Base-by-base conservation (phyloP, 2,329 filamentous ascomycete genomes). In the Colletotrichum sp. region DNA sequence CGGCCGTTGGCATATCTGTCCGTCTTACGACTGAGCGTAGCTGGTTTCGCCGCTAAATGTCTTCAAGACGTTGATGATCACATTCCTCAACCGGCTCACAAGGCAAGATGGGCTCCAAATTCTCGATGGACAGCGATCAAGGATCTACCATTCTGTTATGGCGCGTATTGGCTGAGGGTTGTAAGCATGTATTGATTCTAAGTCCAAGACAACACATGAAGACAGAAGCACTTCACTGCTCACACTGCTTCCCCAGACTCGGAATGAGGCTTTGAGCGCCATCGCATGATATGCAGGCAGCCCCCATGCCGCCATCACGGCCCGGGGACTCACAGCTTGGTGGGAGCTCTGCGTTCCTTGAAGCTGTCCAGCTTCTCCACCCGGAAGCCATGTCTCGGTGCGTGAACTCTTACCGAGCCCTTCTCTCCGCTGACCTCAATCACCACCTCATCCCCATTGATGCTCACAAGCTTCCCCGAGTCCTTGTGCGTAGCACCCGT, bases 401-500 rank as follows among this genome's bases (percentile, higher is more conserved):
- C 89, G 85, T 94, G 92, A 39, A 94, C 83, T 70, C 88, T 87
- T 24, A 94, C 83, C 60, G 80, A 82, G 13, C 85, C 85, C 30
- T 82, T 84, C 75, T 83, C 83, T 5, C 85, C 86, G 73, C 83
- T 80, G 16, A 88, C 87, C 81, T 92, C 89, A 77, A 94, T 85
- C 2, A 93, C 92, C 9, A 92, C 86, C 85, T 94, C 91, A 62
- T 86, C 84, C 26, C 81, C 80, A 59, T 86, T 86, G 67, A 94
- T 80, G 30, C 86, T 86, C 16, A 93, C 84, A 76, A 95, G 83
- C 57, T 73, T 84, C 0, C 93, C 93, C 3, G 82, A 80, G 80
- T 95, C 93, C 78, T 88, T 89, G 80, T 92, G 87, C n/a, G 82
- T 87, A 69, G 85, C 88, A 8, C 93, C 93, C 60, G 90, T 89